Conservation (phyloP, 257 asterid genomes). For the Solanum chiquidenum region DNA sequence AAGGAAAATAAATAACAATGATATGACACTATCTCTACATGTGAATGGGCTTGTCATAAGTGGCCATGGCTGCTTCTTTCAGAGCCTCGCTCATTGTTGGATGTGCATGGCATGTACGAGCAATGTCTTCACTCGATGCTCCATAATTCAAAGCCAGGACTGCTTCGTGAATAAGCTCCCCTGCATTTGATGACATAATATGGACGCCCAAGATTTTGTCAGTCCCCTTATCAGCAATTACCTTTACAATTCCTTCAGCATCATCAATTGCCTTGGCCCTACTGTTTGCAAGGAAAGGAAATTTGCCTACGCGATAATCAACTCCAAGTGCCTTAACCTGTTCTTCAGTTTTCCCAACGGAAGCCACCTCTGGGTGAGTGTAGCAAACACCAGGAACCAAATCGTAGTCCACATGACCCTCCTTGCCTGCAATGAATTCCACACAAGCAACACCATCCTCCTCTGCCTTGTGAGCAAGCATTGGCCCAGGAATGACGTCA, state of each 20-base stretch:
- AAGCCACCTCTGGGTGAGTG: conserved; percentile 98
- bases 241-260: conserved; percentile 90
- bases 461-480: conserved; percentile 99
- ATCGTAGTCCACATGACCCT: conserved; percentile 92
- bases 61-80: conserved; percentile 99
- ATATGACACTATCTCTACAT: conserved; percentile 28
- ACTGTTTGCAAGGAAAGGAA: conserved; percentile 89
- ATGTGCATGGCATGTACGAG: conserved; percentile 97
- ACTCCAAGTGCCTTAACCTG: conserved; percentile 82
- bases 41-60: conserved; percentile 95
- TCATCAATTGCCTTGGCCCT: conserved; percentile 97
- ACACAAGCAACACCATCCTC: conserved; percentile 98
- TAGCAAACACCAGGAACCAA: conserved; percentile 93
- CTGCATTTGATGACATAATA: conserved; percentile 92
- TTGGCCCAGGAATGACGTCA: conserved; percentile 94
- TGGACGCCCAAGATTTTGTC: conserved; percentile 96
- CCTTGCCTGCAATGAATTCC: conserved; percentile 81
- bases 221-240: conserved; percentile 77
- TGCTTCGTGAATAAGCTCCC: conserved; percentile 97
- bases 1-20: neutral
- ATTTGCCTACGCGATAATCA: conserved; percentile 77
- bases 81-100: conserved; percentile 99
- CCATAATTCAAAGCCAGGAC: conserved; percentile 84
- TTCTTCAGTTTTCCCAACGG: conserved; percentile 94
- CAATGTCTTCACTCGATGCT: conserved; percentile 96